Percentiles rank a stretch among this genome's conserved stretches.
These are phyloP conservation scores for Daldinia sp. DNA, from an alignment of 2,329 filamentous ascomycete genomes.

Conservation along the genomic window DNA sequence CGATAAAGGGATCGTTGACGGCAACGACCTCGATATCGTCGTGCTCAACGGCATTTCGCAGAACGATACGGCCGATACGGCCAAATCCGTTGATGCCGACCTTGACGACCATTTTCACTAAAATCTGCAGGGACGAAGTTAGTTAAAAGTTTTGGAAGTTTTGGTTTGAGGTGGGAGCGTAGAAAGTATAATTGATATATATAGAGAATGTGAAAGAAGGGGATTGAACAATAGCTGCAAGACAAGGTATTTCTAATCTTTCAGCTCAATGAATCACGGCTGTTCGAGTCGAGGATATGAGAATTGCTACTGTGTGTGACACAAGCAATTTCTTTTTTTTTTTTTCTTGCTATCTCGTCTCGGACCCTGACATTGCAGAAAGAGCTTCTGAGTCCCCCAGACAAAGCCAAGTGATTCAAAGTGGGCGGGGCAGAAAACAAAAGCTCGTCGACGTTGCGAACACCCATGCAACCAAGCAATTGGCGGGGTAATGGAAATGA, in stretches of 20 bases:
- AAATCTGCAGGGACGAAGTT: constrained; percentile 23
- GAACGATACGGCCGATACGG: constrained; percentile 98
- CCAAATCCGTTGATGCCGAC: constrained; percentile 99
- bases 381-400: constrained; percentile 17
- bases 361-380: constrained; percentile 19
- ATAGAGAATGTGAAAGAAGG: neutral
- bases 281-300: constrained; percentile 8
- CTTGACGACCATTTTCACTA: constrained; percentile 70
- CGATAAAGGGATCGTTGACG: constrained; percentile 99
- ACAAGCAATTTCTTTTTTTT: constrained; percentile 17
- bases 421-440: constrained; percentile 35
- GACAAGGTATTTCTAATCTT: constrained; percentile 35
- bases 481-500: constrained; percentile 39
- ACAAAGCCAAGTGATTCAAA: constrained; percentile 36
- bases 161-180: neutral
- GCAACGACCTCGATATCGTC: constrained; percentile 91
- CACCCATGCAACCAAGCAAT: constrained; percentile 26
- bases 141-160: constrained; percentile 14
- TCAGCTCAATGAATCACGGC: constrained; percentile 12
- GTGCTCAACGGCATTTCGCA: constrained; percentile 96
- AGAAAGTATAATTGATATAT: neutral
- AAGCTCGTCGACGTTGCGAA: constrained; percentile 33
- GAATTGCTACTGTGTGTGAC: constrained; percentile 13
- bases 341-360: constrained; percentile 15
- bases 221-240: neutral